These are phyloP conservation scores for Wallacemonas sp. DNA, from an alignment of 208 protist species.

Conservation along the genomic window DNA sequence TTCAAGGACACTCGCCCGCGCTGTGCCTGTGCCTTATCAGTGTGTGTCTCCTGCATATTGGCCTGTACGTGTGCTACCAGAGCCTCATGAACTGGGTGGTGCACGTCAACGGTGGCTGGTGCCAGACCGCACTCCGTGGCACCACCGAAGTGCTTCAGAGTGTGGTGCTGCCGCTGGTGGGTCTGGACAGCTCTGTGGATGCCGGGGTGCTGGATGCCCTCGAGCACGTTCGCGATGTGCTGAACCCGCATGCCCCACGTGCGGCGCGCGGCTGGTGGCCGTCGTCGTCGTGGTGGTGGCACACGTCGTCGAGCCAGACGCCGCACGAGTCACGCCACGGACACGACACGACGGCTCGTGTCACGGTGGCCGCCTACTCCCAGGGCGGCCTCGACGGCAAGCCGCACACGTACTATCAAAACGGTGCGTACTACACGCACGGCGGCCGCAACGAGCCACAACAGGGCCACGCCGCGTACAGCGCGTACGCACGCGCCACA, in stretches of 20 bases:
- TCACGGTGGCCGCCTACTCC: slow-evolving; percentile 2
- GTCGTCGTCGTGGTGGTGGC: neutral
- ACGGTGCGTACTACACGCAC: slow-evolving; percentile 38
- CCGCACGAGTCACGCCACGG: neutral
- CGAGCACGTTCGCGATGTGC: slow-evolving; percentile 19
- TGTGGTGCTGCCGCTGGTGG: neutral
- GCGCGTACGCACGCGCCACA: neutral
- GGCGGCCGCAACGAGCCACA: slow-evolving; percentile 4
- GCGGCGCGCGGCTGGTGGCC: neutral
- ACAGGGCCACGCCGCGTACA: neutral
- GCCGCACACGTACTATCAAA: slow-evolving; percentile 32
- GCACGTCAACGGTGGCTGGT: slow-evolving; percentile 12
- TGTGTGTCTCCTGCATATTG: slow-evolving; percentile 23
- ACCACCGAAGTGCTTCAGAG: neutral
- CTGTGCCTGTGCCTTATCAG: slow-evolving; percentile 38
- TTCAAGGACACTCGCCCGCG: slow-evolving; percentile 49
- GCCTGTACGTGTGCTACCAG: slow-evolving; percentile 22
- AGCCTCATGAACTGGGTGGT: slow-evolving; percentile 12
- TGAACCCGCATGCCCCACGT: slow-evolving; percentile 4
- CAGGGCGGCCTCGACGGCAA: slow-evolving; percentile 15
- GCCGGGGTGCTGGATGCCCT: slow-evolving; percentile 15
- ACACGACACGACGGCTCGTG: neutral
- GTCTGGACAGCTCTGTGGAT: neutral
- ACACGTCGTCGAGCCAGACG: neutral
- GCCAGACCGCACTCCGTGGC: neutral